Evolutionary conservation across 805 yeast species (phyloP).

Genomic region (Wickerhamomyces rabaulensis): DNA sequence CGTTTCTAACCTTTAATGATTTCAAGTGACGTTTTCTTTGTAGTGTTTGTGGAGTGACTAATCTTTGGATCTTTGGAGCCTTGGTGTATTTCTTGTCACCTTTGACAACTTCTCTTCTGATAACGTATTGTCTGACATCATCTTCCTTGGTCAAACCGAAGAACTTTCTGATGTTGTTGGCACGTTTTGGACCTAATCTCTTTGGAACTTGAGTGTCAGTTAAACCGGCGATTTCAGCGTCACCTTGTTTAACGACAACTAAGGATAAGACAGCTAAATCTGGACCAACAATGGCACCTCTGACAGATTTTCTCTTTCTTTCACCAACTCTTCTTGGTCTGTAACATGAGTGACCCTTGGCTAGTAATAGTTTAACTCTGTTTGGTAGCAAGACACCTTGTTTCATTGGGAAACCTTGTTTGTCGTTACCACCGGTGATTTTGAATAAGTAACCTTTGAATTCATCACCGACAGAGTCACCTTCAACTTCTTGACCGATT

Average conservation of each 20-base stretch:
- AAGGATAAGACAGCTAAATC: conserved; percentile 95
- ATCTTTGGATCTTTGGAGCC: conserved; percentile 99
- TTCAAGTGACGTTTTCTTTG: conserved; percentile 98
- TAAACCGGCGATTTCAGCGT: conserved; percentile 89
- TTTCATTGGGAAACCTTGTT: conserved; percentile 99
- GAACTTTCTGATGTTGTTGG: conserved; percentile 99
- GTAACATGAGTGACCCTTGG: conserved; percentile 97
- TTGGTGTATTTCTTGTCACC: conserved; percentile 98
- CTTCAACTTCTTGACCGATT: conserved; percentile 99
- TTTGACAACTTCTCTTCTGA: conserved; percentile 97
- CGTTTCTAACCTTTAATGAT: conserved; percentile 91
- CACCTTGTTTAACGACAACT: conserved; percentile 96
- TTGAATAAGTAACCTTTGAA: conserved; percentile 98
- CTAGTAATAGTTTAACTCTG: conserved; percentile 94
- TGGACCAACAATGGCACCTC: conserved; percentile 98
- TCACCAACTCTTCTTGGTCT: conserved; percentile 99
- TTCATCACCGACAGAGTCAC: conserved; percentile 97
- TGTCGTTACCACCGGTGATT: conserved; percentile 99
- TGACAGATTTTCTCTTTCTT: conserved; percentile 99
- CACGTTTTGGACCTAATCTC: conserved; percentile 99
- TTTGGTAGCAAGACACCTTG: conserved; percentile 99
- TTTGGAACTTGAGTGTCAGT: conserved; percentile 94
- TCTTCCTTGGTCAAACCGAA: conserved; percentile 94
- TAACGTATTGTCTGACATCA: conserved; percentile 84
- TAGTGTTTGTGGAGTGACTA: conserved; percentile 97